phyloP scores from a whole-genome alignment of 2,329 filamentous ascomycete genomes.

The Elsinoe batatas region DNA sequence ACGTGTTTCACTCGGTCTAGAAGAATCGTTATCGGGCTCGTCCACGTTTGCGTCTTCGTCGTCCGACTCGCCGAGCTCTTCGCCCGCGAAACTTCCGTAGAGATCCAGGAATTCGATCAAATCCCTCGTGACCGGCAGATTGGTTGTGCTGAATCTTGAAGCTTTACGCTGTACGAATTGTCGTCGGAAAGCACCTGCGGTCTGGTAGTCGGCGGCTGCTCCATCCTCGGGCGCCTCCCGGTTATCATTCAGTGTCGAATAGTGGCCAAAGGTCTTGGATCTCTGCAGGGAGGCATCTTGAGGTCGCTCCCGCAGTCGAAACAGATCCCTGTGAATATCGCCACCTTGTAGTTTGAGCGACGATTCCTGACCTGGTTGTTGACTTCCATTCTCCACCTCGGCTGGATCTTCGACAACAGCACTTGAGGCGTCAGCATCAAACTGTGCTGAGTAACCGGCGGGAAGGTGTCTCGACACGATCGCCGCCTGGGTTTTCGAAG shows the following conservation, averaged over 20 bases:
- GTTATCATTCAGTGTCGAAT: slow-evolving; percentile 28
- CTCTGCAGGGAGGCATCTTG: slow-evolving; percentile 37
- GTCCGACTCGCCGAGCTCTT: slow-evolving; percentile 51
- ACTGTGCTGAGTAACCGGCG: slow-evolving; percentile 15
- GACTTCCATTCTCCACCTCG: not conserved
- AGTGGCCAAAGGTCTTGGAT: slow-evolving; percentile 55
- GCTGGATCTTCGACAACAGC: not conserved
- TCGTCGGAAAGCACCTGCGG: slow-evolving; percentile 46
- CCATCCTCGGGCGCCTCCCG: slow-evolving; percentile 26
- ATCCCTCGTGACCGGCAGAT: slow-evolving; percentile 52
- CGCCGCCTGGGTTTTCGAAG: not conserved
- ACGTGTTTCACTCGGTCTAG: slow-evolving; percentile 44
- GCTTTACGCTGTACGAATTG: slow-evolving; percentile 39
- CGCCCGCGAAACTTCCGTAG: slow-evolving; percentile 68
- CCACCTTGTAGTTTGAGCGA: slow-evolving; percentile 65
- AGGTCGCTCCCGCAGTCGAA: slow-evolving; percentile 54
- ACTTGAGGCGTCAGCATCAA: slow-evolving; percentile 2
- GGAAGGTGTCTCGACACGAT: slow-evolving; percentile 16
- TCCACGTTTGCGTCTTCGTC: slow-evolving; percentile 48
- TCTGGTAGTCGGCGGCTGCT: slow-evolving; percentile 35
- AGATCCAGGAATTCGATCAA: slow-evolving; percentile 69
- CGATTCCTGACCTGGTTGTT: slow-evolving; percentile 41
- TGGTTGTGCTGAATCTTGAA: slow-evolving; percentile 30
- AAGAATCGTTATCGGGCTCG: slow-evolving; percentile 16
- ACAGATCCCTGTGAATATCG: slow-evolving; percentile 69